Conservation (phyloP, 2,329 filamentous ascomycete species). For the Alternaria postmessia region DNA sequence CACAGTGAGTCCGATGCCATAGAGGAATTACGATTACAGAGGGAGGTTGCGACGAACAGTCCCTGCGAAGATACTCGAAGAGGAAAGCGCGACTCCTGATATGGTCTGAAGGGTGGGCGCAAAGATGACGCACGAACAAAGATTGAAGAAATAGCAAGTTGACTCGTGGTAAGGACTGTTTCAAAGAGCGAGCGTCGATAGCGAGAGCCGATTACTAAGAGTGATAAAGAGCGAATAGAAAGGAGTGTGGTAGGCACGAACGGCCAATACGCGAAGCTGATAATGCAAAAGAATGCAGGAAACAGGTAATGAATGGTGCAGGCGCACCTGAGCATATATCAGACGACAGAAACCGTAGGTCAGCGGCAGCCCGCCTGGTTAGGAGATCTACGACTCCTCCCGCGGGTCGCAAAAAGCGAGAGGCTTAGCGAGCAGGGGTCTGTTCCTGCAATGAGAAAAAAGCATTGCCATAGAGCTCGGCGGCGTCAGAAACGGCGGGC, state of each 20-base stretch:
- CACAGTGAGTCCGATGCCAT: constrained; percentile 32
- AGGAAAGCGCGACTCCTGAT: constrained; percentile 13
- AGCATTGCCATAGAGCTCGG: constrained; percentile 26
- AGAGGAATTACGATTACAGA: constrained; percentile 29
- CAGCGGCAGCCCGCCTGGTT: constrained; percentile 23
- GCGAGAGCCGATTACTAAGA: constrained; percentile 23
- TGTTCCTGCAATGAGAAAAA: constrained; percentile 19
- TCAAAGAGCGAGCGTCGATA: constrained; percentile 16
- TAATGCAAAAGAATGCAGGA: constrained; percentile 37
- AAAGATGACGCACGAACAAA: constrained; percentile 21
- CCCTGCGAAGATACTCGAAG: constrained; percentile 7
- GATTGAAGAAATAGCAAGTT: constrained; percentile 23
- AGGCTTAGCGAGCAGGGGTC: constrained; percentile 31
- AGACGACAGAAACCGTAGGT: constrained; percentile 26
- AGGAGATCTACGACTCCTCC: constrained; percentile 35
- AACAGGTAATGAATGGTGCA: constrained; percentile 5
- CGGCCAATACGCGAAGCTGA: constrained; percentile 14
- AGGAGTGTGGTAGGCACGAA: constrained; percentile 30
- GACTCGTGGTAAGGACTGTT: constrained; percentile 17
- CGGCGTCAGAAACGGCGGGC: constrained; percentile 37
- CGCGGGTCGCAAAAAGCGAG: constrained; percentile 28
- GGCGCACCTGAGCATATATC: constrained; percentile 25
- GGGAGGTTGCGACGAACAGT: not conserved
- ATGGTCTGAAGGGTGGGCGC: constrained; percentile 2
- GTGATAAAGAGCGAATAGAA: constrained; percentile 29